Conservation (phyloP, 306 rosid genomes). For the Hylodesmum podocarpum region DNA sequence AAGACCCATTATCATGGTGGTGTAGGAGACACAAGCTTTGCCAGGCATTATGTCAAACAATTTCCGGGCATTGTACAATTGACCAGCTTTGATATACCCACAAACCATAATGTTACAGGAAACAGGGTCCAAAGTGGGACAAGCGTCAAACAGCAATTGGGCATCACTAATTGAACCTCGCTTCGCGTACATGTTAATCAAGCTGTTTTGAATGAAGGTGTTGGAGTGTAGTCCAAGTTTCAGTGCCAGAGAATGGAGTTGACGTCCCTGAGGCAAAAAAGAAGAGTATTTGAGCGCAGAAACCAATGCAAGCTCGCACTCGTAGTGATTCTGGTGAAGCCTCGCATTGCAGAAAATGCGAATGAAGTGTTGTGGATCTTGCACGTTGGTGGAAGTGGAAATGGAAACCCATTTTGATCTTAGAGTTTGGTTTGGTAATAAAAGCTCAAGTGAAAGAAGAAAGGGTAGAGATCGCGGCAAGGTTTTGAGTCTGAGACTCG, state of each 20-base stretch:
- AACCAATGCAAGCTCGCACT: constrained; percentile 62
- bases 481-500: constrained; percentile 38
- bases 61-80: constrained; percentile 55
- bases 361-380: constrained; percentile 44
- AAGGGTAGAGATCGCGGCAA: constrained; percentile 1
- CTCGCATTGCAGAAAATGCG: constrained; percentile 48
- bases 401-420: constrained; percentile 55
- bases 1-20: constrained; percentile 86
- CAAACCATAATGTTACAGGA: constrained; percentile 81
- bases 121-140: constrained; percentile 52
- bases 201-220: constrained; percentile 61
- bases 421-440: constrained; percentile 26
- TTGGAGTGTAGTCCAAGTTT: constrained; percentile 69
- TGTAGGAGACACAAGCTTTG: constrained; percentile 70
- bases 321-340: constrained; percentile 26
- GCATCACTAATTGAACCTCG: constrained; percentile 57
- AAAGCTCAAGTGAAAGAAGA: constrained; percentile 10
- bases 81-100: constrained; percentile 65
- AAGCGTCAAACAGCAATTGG: constrained; percentile 46
- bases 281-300: constrained; percentile 73
- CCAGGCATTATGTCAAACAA: constrained; percentile 72
- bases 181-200: constrained; percentile 77
- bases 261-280: constrained; percentile 59
- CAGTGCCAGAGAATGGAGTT: constrained; percentile 57
- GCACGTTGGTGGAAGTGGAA: constrained; percentile 23